Percentiles rank a stretch among this genome's conserved stretches.
These are phyloP conservation scores for Monilinia vaccinii-corymbosi DNA, from an alignment of 2,329 filamentous ascomycete genomes.

Conservation along the genomic window DNA sequence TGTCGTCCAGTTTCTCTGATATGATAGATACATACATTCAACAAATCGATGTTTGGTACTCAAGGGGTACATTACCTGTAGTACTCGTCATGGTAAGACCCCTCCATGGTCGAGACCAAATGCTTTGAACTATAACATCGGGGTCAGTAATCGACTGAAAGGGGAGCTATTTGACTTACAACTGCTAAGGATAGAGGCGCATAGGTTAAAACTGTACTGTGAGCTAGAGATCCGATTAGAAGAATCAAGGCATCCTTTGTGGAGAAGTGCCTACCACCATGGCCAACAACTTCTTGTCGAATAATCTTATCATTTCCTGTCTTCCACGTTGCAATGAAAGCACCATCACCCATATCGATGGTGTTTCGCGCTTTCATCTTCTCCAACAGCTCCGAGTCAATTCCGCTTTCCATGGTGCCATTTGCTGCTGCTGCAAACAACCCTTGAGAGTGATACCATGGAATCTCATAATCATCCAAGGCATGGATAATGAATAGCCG, in stretches of 20 bases:
- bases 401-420: conserved; percentile 35
- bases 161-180: neutral
- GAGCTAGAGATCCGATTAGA: conserved; percentile 38
- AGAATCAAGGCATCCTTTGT: conserved; percentile 11
- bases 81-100: conserved; percentile 7
- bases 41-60: neutral
- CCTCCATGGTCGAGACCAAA: conserved; percentile 40
- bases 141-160: neutral
- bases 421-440: conserved; percentile 53
- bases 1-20: neutral
- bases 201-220: conserved; percentile 61
- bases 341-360: conserved; percentile 27
- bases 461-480: conserved; percentile 72
- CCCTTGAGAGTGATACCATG: conserved; percentile 58
- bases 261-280: conserved; percentile 25
- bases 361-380: conserved; percentile 28
- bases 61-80: neutral
- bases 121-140: conserved; percentile 37
- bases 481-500: conserved; percentile 71
- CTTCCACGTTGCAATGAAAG: conserved; percentile 29
- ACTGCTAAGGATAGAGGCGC: conserved; percentile 55
- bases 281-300: conserved; percentile 26
- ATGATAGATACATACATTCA: too few relatives aligned
- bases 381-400: conserved; percentile 19
- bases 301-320: conserved; percentile 26